A percentile compares a stretch with the other conserved stretches of the same genome.
phyloP scores from a whole-genome alignment of 257 asterid genomes.

The Dorcoceras hygrometricum region DNA sequence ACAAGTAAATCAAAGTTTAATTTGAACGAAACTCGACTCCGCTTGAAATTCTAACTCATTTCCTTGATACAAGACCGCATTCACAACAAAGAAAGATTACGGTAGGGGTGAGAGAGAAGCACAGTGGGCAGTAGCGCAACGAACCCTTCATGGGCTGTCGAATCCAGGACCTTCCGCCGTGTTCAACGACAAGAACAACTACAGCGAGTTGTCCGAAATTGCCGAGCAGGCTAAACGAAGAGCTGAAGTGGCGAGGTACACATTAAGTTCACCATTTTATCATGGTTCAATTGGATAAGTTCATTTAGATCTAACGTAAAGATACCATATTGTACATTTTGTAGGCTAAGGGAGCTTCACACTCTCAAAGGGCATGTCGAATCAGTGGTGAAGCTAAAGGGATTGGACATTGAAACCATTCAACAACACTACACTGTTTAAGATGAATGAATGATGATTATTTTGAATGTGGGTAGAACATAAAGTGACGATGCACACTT shows the following conservation, averaged over 20 bases:
- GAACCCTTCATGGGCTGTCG: conserved; percentile 55
- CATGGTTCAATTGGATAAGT: too few relatives aligned
- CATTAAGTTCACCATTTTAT: too few relatives aligned
- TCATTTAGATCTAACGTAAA: background rate
- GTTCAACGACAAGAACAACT: conserved; percentile 37
- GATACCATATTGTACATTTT: too few relatives aligned
- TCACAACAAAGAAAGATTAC: conserved; percentile 53
- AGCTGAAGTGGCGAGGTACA: conserved; percentile 55
- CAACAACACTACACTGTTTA: background rate
- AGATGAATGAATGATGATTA: background rate
- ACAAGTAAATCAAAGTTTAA: too few relatives aligned
- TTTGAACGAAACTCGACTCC: background rate
- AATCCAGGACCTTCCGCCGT: conserved; percentile 35
- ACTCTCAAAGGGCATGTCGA: background rate
- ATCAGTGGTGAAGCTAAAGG: background rate
- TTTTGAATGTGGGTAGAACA: too few relatives aligned
- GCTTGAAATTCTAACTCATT: background rate
- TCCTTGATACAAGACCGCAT: conserved; percentile 36
- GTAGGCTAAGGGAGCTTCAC: background rate
- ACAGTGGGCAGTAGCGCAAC: conserved; percentile 56
- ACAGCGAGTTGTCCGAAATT: conserved; percentile 50
- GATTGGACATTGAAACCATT: background rate
- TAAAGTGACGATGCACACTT: too few relatives aligned
- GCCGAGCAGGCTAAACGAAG: conserved; percentile 63
- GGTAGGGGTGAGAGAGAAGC: conserved; percentile 62